Base-by-base conservation (phyloP, 192 early-diverging fungal genomes). In the Phycomyces blakesleeanus region DNA sequence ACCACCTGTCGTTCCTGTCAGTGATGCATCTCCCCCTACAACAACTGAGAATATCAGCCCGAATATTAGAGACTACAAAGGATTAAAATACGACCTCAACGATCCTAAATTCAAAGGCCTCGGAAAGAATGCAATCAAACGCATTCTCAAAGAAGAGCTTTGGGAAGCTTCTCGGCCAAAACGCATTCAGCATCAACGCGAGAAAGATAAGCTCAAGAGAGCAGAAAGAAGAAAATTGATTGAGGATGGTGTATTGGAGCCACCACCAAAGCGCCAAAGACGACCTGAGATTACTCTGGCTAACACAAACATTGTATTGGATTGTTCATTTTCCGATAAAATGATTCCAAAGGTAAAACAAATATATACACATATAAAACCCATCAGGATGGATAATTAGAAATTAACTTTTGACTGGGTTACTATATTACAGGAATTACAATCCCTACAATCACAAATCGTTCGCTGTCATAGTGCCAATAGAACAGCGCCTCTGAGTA, bases 81-180 rank as follows among this genome's bases (percentile, higher is more conserved):
- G 67, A 39, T 22, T 55, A 15, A 24, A 56, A 20, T 69, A 69
- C 22, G 65, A 67, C 27, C 38, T 59, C 38, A 63, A 69, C 29
- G 53, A 61, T 66, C 55, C 80, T 8, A 74, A 64, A 27, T 84
- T 82, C 60, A 58, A 49, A 3, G 71, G 70, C 3, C 61, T 93
- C 6, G 83, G 89, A 24, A 89, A 85, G 51, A 89, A 86, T 55
- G 89, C 90, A 16, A 83, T 77, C 29, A 96, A 96, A 61, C 84
- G 82, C 27, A 68, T 84, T 2, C 73, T 87, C 57, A 83, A 81
- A 52, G 79, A 91, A 38, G 78, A 89, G 59, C 60, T 78, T 26
- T 89, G 82, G 81, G 73, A 81, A 38, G 64, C 59, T 2, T 57
- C 51, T 0, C 69, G 74, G 18, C 81, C 73, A 6, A 72, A 81